Evolutionary conservation across 2,329 filamentous ascomycete species (phyloP).

Genomic region (Aspergillus brasiliensis): DNA sequence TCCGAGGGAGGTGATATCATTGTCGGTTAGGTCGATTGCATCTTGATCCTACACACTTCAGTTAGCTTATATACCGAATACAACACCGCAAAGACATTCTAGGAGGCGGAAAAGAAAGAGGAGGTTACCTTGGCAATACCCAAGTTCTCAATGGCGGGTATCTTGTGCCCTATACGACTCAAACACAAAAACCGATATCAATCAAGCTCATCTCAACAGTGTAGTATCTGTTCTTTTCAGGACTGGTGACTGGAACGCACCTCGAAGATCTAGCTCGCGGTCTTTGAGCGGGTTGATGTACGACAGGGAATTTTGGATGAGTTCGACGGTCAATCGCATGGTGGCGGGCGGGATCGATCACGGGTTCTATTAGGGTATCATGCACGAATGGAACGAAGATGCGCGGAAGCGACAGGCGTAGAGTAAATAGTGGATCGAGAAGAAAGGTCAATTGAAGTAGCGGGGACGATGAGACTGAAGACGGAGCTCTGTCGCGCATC

Average conservation of each 20-base stretch:
- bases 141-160: conserved; percentile 95
- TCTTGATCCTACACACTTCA: conserved; percentile 74
- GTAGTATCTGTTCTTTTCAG: conserved; percentile 97
- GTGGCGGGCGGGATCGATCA: conserved; percentile 29
- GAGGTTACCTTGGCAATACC: conserved; percentile 83
- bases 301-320: conserved; percentile 91
- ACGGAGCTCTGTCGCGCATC: conserved; percentile 12
- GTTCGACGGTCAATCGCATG: conserved; percentile 95
- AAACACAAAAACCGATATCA: conserved; percentile 68
- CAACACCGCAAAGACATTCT: too few species aligned
- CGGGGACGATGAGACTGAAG: conserved; percentile 5
- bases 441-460: not conserved
- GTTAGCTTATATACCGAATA: not conserved
- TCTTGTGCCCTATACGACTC: conserved; percentile 82
- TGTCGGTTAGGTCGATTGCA: conserved; percentile 97
- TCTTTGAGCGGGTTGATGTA: conserved; percentile 99
- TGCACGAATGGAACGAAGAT: conserved; percentile 4
- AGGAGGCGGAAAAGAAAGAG: not conserved
- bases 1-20: conserved; percentile 84
- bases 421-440: not conserved
- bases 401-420: not conserved
- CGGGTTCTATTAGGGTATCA: conserved; percentile 21
- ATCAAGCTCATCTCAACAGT: conserved; percentile 72
- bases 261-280: conserved; percentile 98
- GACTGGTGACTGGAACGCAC: conserved; percentile 63